Conservation (phyloP, 345 rosid species). For the Hibiscus syriacus region DNA sequence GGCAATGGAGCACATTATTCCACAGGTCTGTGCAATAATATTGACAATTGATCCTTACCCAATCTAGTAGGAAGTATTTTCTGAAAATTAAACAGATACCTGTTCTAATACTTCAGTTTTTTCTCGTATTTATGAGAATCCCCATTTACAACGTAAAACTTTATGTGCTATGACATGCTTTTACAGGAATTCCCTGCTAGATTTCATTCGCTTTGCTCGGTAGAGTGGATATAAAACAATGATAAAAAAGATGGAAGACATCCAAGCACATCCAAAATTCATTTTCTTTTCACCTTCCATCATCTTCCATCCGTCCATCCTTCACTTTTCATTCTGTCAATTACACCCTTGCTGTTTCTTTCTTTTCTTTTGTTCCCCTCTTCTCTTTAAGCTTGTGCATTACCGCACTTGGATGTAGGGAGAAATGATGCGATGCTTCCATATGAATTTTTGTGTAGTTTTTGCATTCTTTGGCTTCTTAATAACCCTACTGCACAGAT, state of each 20-base stretch:
- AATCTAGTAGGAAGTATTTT: not conserved
- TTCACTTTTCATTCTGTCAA: not conserved
- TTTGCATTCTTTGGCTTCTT: not conserved
- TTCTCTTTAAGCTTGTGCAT: not conserved
- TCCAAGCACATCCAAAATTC: not conserved
- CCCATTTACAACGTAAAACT: not conserved
- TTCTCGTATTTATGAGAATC: not conserved
- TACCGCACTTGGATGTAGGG: not conserved
- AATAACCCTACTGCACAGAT: too few relatives aligned
- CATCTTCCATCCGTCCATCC: not conserved
- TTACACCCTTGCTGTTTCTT: not conserved
- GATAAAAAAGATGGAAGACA: not conserved
- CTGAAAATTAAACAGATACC: not conserved
- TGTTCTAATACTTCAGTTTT: not conserved
- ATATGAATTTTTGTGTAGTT: not conserved
- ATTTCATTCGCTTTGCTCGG: not conserved
- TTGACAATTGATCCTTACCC: not conserved
- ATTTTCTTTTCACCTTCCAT: not conserved
- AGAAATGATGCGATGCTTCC: not conserved
- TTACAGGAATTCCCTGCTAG: not conserved
- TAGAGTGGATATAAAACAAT: not conserved
- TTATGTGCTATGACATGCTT: not conserved
- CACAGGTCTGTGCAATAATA: conserved; percentile 46
- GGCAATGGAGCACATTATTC: conserved; percentile 86
- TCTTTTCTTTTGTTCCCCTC: too few relatives aligned